Conservation (phyloP, 306 rosid genomes). For the Alnus rubra region DNA sequence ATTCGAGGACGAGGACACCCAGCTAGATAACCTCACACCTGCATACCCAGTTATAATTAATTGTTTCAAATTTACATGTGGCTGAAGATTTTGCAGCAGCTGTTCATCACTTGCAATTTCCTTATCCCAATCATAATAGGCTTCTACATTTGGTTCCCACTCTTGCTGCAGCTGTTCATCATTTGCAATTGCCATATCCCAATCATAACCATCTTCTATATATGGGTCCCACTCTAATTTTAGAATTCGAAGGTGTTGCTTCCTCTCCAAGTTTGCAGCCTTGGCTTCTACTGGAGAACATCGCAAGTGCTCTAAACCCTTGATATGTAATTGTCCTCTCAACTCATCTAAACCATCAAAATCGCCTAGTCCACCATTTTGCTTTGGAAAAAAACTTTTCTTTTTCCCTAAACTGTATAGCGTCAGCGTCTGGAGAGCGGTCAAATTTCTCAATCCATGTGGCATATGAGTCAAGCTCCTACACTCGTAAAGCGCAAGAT, state of each 20-base stretch:
- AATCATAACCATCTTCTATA: too few species aligned
- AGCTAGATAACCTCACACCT: background rate
- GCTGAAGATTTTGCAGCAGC: conserved; percentile 15
- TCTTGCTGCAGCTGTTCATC: too few species aligned
- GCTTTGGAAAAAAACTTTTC: background rate
- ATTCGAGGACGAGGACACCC: conserved; percentile 19
- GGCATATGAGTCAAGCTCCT: background rate
- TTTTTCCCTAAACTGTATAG: background rate
- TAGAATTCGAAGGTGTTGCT: conserved; percentile 3
- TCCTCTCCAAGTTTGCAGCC: background rate
- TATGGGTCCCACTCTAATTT: background rate
- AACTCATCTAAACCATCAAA: background rate
- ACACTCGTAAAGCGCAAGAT: background rate
- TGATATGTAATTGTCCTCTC: background rate
- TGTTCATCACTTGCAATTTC: too few species aligned
- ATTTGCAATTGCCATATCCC: too few species aligned
- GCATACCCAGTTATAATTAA: background rate
- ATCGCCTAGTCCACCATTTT: background rate
- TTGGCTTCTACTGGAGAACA: background rate
- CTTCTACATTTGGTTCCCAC: background rate
- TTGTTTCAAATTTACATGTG: background rate
- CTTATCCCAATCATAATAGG: too few species aligned
- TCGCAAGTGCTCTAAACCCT: background rate
- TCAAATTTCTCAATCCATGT: background rate
- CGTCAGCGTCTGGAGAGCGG: background rate